Conservation (phyloP, 768 basidiomycete species). For the Calocybe cyanea region DNA sequence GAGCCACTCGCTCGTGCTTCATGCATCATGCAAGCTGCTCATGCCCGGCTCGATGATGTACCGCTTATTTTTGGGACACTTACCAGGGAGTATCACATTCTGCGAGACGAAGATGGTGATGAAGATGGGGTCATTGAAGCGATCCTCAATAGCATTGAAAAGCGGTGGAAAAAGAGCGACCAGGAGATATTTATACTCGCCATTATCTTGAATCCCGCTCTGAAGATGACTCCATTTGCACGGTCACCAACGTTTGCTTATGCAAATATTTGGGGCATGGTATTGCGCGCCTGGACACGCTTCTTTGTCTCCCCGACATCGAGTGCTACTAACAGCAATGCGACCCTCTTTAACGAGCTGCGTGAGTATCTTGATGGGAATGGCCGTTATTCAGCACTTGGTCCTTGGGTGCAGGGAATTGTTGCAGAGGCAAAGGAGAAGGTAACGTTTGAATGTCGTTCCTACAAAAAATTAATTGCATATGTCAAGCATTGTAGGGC, state of each 20-base stretch:
- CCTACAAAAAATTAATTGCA: too few relatives aligned
- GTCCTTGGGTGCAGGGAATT: too few relatives aligned
- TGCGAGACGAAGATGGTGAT: slow-evolving; percentile 14
- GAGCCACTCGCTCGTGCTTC: slow-evolving; percentile 25
- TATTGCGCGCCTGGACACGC: too few relatives aligned
- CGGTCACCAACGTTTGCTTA: too few relatives aligned
- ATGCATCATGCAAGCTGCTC: slow-evolving; percentile 24
- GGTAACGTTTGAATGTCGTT: too few relatives aligned
- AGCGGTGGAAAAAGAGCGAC: slow-evolving; percentile 24
- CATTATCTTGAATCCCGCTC: slow-evolving; percentile 25
- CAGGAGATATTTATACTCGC: slow-evolving; percentile 28
- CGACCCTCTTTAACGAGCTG: too few relatives aligned
- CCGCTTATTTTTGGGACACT: slow-evolving; percentile 27
- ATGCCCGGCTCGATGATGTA: slow-evolving; percentile 27
- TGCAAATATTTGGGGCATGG: too few relatives aligned
- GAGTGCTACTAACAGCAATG: too few relatives aligned
- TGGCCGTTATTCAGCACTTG: too few relatives aligned
- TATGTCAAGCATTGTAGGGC: too few relatives aligned
- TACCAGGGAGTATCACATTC: slow-evolving; percentile 10
- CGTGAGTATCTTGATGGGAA: too few relatives aligned
- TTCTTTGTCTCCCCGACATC: slow-evolving; percentile 10
- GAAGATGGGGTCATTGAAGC: slow-evolving; percentile 7
- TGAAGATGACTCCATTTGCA: slow-evolving; percentile 14
- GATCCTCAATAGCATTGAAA: slow-evolving; percentile 26
- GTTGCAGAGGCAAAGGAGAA: too few relatives aligned